Evolutionary conservation across 495 filamentous ascomycete species (phyloP).

Genomic region (Penicillium alfredii): DNA sequence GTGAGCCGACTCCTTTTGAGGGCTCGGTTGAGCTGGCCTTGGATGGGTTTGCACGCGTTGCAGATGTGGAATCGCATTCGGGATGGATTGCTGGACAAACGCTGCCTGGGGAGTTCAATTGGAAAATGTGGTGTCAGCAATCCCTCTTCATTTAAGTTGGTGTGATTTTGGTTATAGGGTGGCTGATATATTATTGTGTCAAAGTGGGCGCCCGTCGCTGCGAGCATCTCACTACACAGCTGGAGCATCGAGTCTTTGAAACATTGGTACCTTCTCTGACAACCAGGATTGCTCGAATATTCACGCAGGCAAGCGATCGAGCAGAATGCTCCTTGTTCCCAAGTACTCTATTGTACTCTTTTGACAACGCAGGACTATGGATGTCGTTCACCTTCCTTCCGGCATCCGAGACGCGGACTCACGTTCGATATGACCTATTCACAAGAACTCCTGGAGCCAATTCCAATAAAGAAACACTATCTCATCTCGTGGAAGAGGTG

Average conservation of each 20-base stretch:
- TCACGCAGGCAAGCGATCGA: conserved; percentile 1
- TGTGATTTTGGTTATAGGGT: too few species aligned
- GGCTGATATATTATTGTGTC: too few species aligned
- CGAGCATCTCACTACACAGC: background rate
- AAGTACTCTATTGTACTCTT: conserved; percentile 11
- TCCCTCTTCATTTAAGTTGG: too few species aligned
- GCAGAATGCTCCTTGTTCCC: conserved; percentile 11
- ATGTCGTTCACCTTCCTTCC: conserved; percentile 16
- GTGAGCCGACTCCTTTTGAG: conserved; percentile 7
- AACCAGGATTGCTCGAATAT: conserved; percentile 2
- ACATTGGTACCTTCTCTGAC: conserved; percentile 1
- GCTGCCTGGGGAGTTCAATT: conserved; percentile 39
- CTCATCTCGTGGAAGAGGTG: background rate
- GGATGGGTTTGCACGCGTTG: conserved; percentile 8
- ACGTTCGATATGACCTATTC: conserved; percentile 21
- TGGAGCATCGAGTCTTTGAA: conserved; percentile 7
- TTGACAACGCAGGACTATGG: conserved; percentile 9
- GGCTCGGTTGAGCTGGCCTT: conserved; percentile 3
- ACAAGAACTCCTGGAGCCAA: background rate
- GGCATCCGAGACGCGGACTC: conserved; percentile 13
- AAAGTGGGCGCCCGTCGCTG: conserved; percentile 7
- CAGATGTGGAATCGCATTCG: conserved; percentile 10
- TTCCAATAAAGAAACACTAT: background rate
- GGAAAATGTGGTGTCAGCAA: conserved; percentile 37
- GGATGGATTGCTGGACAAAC: conserved; percentile 33